A percentile compares a stretch with the other conserved stretches of the same genome.
Conservation (phyloP, 306 rosid species). For the Phaseolus lunatus region DNA sequence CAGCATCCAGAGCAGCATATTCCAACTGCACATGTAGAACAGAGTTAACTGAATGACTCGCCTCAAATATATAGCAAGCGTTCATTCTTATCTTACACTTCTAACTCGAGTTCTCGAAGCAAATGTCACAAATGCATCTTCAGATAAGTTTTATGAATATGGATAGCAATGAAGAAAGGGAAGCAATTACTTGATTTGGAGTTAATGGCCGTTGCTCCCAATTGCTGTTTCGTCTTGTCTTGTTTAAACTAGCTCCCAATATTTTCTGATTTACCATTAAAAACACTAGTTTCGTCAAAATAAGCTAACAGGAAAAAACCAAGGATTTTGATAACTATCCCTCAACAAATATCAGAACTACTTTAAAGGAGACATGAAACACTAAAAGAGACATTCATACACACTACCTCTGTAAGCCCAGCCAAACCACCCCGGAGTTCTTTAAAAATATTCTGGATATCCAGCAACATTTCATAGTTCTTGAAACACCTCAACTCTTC, state of each 20-base stretch:
- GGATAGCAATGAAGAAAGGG: conserved; percentile 15
- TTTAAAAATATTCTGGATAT: conserved; percentile 79
- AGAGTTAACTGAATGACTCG: conserved; percentile 2
- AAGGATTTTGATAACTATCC: conserved; percentile 19
- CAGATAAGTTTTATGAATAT: conserved; percentile 1
- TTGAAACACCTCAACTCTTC: conserved; percentile 81
- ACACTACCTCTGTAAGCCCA: conserved; percentile 78
- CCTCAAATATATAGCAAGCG: conserved; percentile 10
- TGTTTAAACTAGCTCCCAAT: conserved; percentile 88
- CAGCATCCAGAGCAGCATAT: conserved; percentile 97
- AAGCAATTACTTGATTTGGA: conserved; percentile 70
- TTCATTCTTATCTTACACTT: background rate
- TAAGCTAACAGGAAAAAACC: conserved; percentile 31
- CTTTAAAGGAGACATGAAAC: conserved; percentile 26
- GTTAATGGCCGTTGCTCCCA: conserved; percentile 96
- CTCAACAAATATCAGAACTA: background rate
- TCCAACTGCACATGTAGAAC: conserved; percentile 70
- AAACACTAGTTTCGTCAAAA: conserved; percentile 43
- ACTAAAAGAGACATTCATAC: background rate
- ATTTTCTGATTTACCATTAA: conserved; percentile 66
- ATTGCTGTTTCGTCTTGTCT: conserved; percentile 91
- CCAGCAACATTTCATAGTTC: conserved; percentile 81
- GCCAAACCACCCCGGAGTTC: conserved; percentile 88
- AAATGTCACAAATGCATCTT: conserved; percentile 5
- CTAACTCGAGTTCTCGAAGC: background rate